Evolutionary conservation across 108 stramenopile species (phyloP), one percentile per base, ranked within the genome.

Genomic region (Aureococcus anophagefferens): DNA sequence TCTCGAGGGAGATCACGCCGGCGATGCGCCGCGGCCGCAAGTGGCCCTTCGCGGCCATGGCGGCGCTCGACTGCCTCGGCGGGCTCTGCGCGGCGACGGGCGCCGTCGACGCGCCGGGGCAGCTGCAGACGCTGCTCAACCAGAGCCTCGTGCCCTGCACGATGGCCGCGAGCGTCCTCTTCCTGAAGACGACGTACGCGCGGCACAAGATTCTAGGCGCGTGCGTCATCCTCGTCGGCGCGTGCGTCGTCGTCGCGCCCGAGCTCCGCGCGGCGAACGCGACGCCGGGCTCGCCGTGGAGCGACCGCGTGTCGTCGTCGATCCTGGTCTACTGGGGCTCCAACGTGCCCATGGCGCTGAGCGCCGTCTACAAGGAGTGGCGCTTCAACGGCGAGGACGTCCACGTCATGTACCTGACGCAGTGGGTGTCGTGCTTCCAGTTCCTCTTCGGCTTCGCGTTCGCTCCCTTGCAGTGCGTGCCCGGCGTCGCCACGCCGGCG

Each of bases 341-440:
- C 51, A 70, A 69, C 17, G 21, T 75, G 28, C 74, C 74, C 14
- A 46, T 59, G 30, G 74, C 74, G 18, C 40, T 68, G 51, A 40
- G 35, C 31, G 35, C 35, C n/a, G 70, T 75, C 35, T 75, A 75
- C 62, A 75, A 75, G 64, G 74, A 75, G 34, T 40, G 30, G 51
- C 68, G 35, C 17, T 75, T 75, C 70, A 44, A 65, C 67, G 37
- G 46, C 44, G 36, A 65, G 29, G 34, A 68, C 17, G 68, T 59
- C 21, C 62, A 69, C 31, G 74, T 75, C 59, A 31, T 75, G 13
- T 69, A 69, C 62, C 63, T 75, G 32, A 75, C 74, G 64, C 74
- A 69, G 68, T 37, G 30, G 33, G 74, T 75, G 35, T 69, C 68
- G 21, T 25, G 68, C 35, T 69, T 64, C 70, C 74, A 75, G 51